Evolutionary conservation across 805 yeast species (phyloP).

Genomic region (Maudiozyma barnettii): DNA sequence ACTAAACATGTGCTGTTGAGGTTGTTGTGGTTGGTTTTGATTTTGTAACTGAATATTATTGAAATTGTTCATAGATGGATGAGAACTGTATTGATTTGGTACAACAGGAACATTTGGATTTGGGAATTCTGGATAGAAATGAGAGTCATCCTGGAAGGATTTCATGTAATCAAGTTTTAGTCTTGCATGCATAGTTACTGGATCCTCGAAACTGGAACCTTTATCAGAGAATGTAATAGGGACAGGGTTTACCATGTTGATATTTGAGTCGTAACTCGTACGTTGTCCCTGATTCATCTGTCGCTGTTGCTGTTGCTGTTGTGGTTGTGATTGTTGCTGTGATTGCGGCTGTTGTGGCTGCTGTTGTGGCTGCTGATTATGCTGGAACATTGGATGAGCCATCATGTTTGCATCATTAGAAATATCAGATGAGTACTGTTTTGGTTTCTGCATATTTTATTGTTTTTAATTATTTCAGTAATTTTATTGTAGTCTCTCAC

Average conservation of each 20-base stretch:
- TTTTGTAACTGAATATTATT: not conserved
- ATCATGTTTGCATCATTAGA: not conserved
- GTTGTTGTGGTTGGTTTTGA: not conserved
- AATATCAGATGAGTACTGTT: not conserved
- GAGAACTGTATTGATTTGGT: not conserved
- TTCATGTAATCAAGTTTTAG: constrained; percentile 20
- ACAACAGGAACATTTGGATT: constrained; percentile 1
- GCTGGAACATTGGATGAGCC: not conserved
- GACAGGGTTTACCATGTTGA: not conserved
- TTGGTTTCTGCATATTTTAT: not conserved
- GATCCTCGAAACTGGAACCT: constrained; percentile 12
- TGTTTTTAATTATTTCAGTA: too few relatives aligned
- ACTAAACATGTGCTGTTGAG: not conserved
- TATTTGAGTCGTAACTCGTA: not conserved
- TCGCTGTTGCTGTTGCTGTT: constrained; percentile 1
- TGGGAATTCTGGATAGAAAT: constrained; percentile 20
- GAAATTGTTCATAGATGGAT: constrained; percentile 1
- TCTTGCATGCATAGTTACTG: constrained; percentile 21
- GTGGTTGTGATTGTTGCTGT: not conserved
- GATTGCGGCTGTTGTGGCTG: not conserved
- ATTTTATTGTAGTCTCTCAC: too few relatives aligned
- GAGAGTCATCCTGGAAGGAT: constrained; percentile 22
- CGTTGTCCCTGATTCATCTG: not conserved
- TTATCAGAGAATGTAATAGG: not conserved
- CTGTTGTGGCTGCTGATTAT: not conserved